Conservation (phyloP, 2,329 filamentous ascomycete species). For the Diplodia sapinea region DNA sequence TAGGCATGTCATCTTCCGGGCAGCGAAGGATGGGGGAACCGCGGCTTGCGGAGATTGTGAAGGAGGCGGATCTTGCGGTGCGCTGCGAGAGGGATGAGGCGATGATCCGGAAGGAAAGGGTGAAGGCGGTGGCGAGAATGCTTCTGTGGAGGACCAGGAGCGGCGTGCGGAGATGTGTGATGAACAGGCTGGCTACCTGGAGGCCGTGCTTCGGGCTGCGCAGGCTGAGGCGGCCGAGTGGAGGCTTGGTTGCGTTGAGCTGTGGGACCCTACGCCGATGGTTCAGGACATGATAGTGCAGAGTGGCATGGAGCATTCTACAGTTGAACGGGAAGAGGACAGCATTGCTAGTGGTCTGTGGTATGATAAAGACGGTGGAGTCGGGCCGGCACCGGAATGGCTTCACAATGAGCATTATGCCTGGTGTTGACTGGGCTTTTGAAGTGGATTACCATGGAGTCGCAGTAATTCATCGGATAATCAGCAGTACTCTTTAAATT, state of each 20-base stretch:
- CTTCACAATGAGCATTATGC: slow-evolving; percentile 45
- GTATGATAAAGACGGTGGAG: slow-evolving; percentile 55
- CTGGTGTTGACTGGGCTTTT: slow-evolving; percentile 36
- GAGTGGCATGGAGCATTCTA: slow-evolving; percentile 33
- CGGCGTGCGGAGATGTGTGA: slow-evolving; percentile 1
- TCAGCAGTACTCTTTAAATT: too few species aligned
- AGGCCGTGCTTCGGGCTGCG: slow-evolving; percentile 68
- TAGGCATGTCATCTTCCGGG: too few species aligned
- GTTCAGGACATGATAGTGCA: neutral
- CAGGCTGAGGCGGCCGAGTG: slow-evolving; percentile 71
- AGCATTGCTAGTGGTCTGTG: slow-evolving; percentile 73
- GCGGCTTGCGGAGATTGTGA: too few species aligned
- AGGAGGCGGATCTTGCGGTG: slow-evolving; percentile 49
- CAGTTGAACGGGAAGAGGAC: slow-evolving; percentile 61
- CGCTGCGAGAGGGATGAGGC: slow-evolving; percentile 68
- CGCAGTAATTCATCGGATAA: too few species aligned
- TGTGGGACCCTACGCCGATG: slow-evolving; percentile 73
- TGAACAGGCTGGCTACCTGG: slow-evolving; percentile 36
- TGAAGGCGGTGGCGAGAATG: too few species aligned
- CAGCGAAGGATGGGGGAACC: too few species aligned
- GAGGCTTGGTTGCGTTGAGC: slow-evolving; percentile 68
- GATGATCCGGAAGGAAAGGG: slow-evolving; percentile 56
- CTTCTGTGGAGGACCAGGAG: slow-evolving; percentile 17
- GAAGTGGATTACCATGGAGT: too few species aligned
- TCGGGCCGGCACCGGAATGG: slow-evolving; percentile 36